Evolutionary conservation across 257 asterid genomes (phyloP), one percentile per base, ranked within the genome.

Genomic region (Petunia secreta): DNA sequence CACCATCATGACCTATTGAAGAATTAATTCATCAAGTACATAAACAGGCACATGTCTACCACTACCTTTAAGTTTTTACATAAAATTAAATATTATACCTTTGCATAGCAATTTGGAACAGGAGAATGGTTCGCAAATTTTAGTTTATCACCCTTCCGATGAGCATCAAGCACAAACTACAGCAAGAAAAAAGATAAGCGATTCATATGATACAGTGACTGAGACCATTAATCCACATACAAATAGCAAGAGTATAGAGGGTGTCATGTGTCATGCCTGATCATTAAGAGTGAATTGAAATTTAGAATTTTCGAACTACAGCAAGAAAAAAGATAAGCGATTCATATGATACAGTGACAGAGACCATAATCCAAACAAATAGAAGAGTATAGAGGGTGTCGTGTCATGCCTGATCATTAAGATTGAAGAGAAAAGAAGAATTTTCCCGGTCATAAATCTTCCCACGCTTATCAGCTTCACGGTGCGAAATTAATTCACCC

Each of bases 391-490:
- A 63, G 46, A 16, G 59, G 58, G 55, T 8, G 71, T 59, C 48
- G 13, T 48, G 59, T 46, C 91, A 34, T 89, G 85, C 98, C 99
- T 94, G 95, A 83, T 91, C 97, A 81, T 94, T 94, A 44, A 94
- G 90, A 85, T 92, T 92, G 71, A 94, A 96, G 57, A 96, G 94
- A 86, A 94, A 94, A 4, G 99, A 96, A 52, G 97, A 96, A 80
- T 96, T 96, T 85, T 89, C 97, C 40, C 96, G 98, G 78, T 96
- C 99, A 76, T 94, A 96, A 78, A 96, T 92, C 91, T 96, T 96
- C 79, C 99, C 99, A 55, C 98, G 99, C 91, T 96, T 96, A 86
- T 96, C 99, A 86, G 99, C 99, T 87, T 96, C 99, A 63, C 94
- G 96, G 79, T 96, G 98, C 38, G 99, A 91, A 82, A 94, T 92